Conservation (phyloP, 768 basidiomycete species). For the Guyanaporus albipodus region DNA sequence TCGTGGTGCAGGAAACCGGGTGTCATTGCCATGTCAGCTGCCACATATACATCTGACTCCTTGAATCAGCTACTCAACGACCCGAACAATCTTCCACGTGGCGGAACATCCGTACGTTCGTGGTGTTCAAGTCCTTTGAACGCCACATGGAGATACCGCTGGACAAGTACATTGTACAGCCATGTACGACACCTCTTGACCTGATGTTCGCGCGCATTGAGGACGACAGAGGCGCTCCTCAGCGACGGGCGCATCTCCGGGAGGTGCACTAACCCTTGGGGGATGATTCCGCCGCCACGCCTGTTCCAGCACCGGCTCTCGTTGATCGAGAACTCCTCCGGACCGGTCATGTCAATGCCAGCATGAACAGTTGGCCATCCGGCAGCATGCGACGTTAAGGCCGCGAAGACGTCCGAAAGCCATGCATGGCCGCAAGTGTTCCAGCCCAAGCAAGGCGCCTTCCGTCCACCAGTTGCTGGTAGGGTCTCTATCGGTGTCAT, state of each 20-base stretch:
- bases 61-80: no score
- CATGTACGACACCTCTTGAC: no score
- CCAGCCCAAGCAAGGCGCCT: not conserved
- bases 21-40: no score
- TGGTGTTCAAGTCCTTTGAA: no score
- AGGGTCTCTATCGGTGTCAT: fast-evolving
- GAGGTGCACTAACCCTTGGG: not conserved
- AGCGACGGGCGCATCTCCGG: not conserved
- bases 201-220: no score
- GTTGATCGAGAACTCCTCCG: not conserved
- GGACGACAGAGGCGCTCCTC: not conserved
- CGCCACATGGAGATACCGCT: no score
- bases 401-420: not conserved
- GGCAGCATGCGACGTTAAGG: not conserved
- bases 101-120: no score
- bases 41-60: no score
- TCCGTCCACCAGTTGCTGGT: no score
- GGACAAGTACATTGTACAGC: no score
- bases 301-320: not conserved
- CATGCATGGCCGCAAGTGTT: not conserved
- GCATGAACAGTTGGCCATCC: not conserved
- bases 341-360: not conserved
- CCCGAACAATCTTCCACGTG: no score
- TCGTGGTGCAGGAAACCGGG: no score
- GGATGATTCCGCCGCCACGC: not conserved